Percentiles rank a stretch among this genome's conserved stretches.
Evolutionary conservation across 257 asterid species (phyloP).

Genomic region (Nicotiana noctiflora): DNA sequence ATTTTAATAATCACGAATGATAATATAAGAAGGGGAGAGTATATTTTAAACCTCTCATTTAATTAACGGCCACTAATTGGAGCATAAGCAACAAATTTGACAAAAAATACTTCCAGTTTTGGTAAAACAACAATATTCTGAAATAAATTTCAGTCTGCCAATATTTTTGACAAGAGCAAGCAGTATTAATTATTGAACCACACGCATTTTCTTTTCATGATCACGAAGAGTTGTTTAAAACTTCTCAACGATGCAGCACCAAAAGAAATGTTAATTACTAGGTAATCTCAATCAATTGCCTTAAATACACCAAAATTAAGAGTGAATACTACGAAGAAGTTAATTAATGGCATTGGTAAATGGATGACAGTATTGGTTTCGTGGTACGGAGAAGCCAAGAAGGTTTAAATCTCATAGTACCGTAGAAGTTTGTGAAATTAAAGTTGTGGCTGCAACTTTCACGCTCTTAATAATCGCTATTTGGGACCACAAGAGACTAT

Average conservation of each 20-base stretch:
- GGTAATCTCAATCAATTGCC: background rate
- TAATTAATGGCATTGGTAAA: background rate
- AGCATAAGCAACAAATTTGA: too few relatives aligned
- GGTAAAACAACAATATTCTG: too few relatives aligned
- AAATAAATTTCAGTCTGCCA: background rate
- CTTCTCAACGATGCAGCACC: background rate
- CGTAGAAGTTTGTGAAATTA: background rate
- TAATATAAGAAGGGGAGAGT: too few relatives aligned
- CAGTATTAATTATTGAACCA: background rate
- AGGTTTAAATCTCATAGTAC: background rate
- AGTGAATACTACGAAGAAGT: background rate
- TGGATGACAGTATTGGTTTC: background rate
- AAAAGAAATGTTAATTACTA: background rate
- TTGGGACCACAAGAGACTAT: background rate
- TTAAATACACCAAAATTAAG: background rate
- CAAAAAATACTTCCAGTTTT: too few relatives aligned
- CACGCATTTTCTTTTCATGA: background rate
- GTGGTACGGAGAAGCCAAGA: slow-evolving; percentile 6
- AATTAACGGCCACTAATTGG: too few relatives aligned
- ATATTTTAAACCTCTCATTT: too few relatives aligned
- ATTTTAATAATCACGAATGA: too few relatives aligned
- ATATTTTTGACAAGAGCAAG: background rate
- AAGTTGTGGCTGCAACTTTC: background rate
- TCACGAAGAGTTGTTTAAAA: background rate
- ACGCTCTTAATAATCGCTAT: background rate